Base-by-base conservation (phyloP, 1,139 yeast species). In the Debaryomycetaceae sp. region DNA sequence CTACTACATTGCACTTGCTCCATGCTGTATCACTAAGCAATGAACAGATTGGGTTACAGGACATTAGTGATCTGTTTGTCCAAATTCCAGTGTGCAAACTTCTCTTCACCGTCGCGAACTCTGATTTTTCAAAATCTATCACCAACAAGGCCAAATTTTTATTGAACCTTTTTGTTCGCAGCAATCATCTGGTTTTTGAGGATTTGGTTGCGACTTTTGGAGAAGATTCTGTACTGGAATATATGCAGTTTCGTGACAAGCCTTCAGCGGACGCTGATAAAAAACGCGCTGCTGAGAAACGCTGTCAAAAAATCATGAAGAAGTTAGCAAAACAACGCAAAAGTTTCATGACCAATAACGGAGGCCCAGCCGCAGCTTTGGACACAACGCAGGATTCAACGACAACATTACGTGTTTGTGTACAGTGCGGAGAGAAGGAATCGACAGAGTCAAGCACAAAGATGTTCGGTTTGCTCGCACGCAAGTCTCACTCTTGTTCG, bases 1-100 rank as follows among this genome's bases (percentile, higher is more conserved):
- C 73, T 11, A 75, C 72, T 29, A 45, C 76, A n/a, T 58, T 80
- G 26, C 90, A 79, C 42, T 58, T 79, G 32, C 38, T 78, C 3
- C 85, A 79, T 53, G 87, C 80, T 3, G 46, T 79, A 16, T 36
- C 64, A 14, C 85, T 79, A 45, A 72, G 70, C 35, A 75, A 68
- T 35, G 33, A 45, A 2, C 37, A 61, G 2, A 47, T 59, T 37
- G 74, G 73, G 0, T 37, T 47, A 7, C 40, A 44, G 3, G 49
- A 50, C 33, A 51, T 71, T 13, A 59, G 70, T 26, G 58, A 61
- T 13, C 45, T 56, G n/a, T 74, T 70, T 37, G 49, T 73, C 13
- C 53, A 58, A 19, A 68, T 70, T 26, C 79, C 83, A 3, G 60
- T 79, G 21, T 58, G 77, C 40, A 72, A 68, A 36, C 51, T 70